Evolutionary conservation across 495 filamentous ascomycete species (phyloP), one percentile per base, ranked within the genome.

Genomic region (Aspergillus funiculosus): DNA sequence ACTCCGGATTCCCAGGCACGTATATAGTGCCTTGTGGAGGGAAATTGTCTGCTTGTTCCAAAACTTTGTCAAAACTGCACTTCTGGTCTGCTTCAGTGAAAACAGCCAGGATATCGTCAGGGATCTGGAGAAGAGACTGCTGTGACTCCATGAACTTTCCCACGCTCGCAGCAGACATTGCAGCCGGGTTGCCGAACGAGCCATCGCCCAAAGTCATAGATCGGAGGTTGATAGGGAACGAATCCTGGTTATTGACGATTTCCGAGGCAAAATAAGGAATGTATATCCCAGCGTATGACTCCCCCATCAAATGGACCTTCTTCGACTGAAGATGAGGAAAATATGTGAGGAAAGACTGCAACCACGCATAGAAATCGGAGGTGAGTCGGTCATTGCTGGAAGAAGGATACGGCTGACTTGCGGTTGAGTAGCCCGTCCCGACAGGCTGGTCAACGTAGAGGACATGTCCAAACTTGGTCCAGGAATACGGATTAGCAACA

Each of bases 391-490:
- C 56, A 36, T 65, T 66, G 50, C 54, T 44, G 9, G 10, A 11
- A 1, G 60, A 52, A 0, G 60, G 59, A 21, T 66, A 67, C 1
- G 57, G 60, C 21, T 39, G 30, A 37, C 59, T 64, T 27, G 62
- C 64, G 7, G 53, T 62, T 7, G 62, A 68, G 28, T 58, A 66
- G 6, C 68, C 67, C 1, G 65, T 66, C 1, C 69, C 68, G 13
- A 62, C 62, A 3, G 68, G 68, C 40, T 73, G 69, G 43, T 71
- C 67, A 36, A 72, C 51, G 41, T 71, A 71, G 1, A 72, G 55
- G 6, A 70, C 57, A 51, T 72, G 56, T 18, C 59, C 64, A 2
- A 69, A 52, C 34, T 60, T 63, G 4, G 64, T 62, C 68, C 68
- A 72, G 10, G 64, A 62, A 37, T 70, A 54, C 4, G 58, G 64